A percentile compares a stretch with the other conserved stretches of the same genome.
Conservation (phyloP, 2,329 filamentous ascomycete species). For the Chaetothyriales sp. region DNA sequence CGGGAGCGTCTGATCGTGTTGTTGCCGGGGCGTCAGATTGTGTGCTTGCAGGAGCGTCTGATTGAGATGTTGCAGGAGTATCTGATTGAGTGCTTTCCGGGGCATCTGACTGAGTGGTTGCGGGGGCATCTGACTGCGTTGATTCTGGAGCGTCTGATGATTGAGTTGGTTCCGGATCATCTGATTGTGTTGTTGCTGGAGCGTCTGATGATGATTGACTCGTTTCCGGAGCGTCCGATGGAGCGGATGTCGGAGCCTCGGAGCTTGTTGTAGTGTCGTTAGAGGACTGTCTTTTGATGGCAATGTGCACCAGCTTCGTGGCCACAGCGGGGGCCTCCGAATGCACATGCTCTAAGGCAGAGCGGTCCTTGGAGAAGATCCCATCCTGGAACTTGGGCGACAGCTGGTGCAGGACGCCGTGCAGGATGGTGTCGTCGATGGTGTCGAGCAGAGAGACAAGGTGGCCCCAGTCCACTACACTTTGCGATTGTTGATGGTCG, state of each 20-base stretch:
- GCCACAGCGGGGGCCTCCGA: conserved; percentile 46
- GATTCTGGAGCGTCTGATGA: conserved; percentile 1
- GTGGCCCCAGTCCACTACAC: conserved; percentile 4
- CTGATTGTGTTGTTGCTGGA: not conserved
- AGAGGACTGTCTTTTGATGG: conserved; percentile 39
- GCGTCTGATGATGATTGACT: conserved; percentile 1
- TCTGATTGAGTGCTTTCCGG: not conserved
- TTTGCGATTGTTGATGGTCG: conserved; percentile 2
- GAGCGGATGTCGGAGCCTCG: conserved; percentile 2
- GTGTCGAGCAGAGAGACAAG: conserved; percentile 42
- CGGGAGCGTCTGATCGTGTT: too few species aligned
- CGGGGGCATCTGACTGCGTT: conserved; percentile 3
- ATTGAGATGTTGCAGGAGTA: not conserved
- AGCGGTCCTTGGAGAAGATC: conserved; percentile 49
- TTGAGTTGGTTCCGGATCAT: not conserved
- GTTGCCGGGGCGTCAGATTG: too few species aligned
- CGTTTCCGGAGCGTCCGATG: conserved; percentile 6
- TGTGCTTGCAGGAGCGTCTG: too few species aligned
- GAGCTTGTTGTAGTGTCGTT: conserved; percentile 9
- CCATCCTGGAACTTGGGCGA: conserved; percentile 52
- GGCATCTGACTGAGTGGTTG: conserved; percentile 4
- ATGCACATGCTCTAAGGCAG: conserved; percentile 49
- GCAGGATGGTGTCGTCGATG: conserved; percentile 45
- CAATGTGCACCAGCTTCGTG: conserved; percentile 48
- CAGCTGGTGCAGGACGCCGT: conserved; percentile 50